Conservation (phyloP, 164 flowering plant species). For the Kalanchoe fedtschenkoi region DNA sequence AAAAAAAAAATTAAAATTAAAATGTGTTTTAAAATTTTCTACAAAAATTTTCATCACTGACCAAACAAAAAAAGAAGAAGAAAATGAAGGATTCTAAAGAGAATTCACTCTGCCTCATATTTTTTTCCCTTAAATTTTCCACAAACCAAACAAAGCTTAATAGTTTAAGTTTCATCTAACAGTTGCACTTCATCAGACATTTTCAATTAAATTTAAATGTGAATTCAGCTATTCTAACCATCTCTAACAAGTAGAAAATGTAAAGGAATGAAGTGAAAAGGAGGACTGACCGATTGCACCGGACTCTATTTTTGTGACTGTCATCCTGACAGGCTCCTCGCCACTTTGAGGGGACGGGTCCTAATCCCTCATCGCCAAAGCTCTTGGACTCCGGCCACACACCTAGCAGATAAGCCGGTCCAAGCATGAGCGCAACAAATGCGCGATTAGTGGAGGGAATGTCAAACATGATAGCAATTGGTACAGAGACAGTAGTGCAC, state of each 20-base stretch:
- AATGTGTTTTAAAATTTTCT: too few relatives aligned
- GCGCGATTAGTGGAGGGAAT: neutral
- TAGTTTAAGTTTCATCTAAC: too few relatives aligned
- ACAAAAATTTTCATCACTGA: too few relatives aligned
- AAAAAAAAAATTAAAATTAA: too few relatives aligned
- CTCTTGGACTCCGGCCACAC: conserved; percentile 21
- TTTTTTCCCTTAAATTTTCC: too few relatives aligned
- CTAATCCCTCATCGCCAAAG: conserved; percentile 18
- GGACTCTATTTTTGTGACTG: conserved; percentile 11
- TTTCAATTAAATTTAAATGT: too few relatives aligned
- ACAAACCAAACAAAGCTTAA: too few relatives aligned
- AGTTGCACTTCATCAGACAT: too few relatives aligned
- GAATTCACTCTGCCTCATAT: too few relatives aligned
- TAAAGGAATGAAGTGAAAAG: neutral
- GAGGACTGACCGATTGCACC: conserved; percentile 42
- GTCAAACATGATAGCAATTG: conserved; percentile 15
- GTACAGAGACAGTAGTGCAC: conserved; percentile 9
- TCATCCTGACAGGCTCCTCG: conserved; percentile 14
- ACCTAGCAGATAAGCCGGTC: neutral
- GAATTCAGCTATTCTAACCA: too few relatives aligned
- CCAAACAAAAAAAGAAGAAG: too few relatives aligned
- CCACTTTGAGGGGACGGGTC: conserved; percentile 24
- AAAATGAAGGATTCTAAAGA: too few relatives aligned
- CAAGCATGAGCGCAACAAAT: neutral
- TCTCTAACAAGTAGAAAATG: neutral